Base-by-base conservation (phyloP, 805 yeast species). In the Hanseniaspora nectarophila region DNA sequence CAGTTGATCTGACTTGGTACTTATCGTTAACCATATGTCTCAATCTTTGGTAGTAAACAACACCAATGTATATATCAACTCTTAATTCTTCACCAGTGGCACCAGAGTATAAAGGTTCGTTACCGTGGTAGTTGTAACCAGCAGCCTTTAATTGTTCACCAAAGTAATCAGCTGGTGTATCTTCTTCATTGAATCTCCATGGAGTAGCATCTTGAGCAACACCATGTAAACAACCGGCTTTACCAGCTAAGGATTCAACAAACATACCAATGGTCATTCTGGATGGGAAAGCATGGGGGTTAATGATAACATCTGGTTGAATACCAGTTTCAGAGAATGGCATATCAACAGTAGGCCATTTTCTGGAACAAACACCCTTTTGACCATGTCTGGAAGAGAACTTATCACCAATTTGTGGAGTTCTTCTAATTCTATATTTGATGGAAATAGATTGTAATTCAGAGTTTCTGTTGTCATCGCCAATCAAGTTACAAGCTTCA, bases 251-350 rank as follows among this genome's bases (percentile, higher is more conserved):
- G 51, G 95, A 84, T 70, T 92, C 98, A 45, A 92, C 97, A 70
- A 92, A 92, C 97, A 92, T 92, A 73, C 98, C 98, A 69, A 92
- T 90, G 12, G 98, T 92, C 98, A 92, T 92, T 74, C 98, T 92
- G 45, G 97, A 90, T 60, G 98, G 98, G 90, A 90, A 92, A 59
- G 97, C 98, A 67, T 90, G 98, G 3, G 98, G 98, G 67, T 92
- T 92, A 64, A 92, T 92, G 64, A 92, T 92, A 60, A 92, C 84
- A 70, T 92, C 98, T 2, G 98, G 98, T 67, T 85, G 95, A 56
- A 92, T 90, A 62, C 98, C 98, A 32, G 85, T 73, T 70, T 92
- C 98, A 58, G 87, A 78, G 73, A 92, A 92, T 51, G 98, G 98
- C 95, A 92, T 81, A 67, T 92, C 97, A 57, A 86, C 74, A 49